phyloP scores from a whole-genome alignment of 2,329 filamentous ascomycete species.

The Fusarium haematococcum region DNA sequence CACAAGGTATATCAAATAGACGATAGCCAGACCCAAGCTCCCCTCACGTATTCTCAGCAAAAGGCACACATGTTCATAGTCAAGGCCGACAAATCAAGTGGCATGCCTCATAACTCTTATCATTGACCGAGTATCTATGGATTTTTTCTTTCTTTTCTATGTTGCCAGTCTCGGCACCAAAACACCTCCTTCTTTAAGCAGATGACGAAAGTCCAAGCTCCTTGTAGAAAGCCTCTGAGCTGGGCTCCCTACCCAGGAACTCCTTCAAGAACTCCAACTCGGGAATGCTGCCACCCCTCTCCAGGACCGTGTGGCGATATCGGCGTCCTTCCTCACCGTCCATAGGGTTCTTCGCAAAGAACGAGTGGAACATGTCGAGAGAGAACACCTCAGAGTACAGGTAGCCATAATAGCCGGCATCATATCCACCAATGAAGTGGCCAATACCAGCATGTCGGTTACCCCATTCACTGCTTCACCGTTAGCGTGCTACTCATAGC shows the following conservation, averaged over 20 bases:
- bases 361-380: constrained; percentile 86
- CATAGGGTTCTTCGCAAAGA: constrained; percentile 85
- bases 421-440: constrained; percentile 86
- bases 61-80: constrained; percentile 10
- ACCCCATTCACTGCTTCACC: constrained; percentile 70
- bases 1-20: too few relatives aligned
- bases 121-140: background rate
- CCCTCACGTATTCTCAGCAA: background rate
- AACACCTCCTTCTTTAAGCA: constrained; percentile 15
- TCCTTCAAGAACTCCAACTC: constrained; percentile 85
- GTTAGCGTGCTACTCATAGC: constrained; percentile 41
- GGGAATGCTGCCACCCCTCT: constrained; percentile 81
- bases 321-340: constrained; percentile 77
- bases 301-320: constrained; percentile 82
- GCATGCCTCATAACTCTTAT: background rate
- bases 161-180: background rate
- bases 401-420: constrained; percentile 86
- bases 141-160: constrained; percentile 18
- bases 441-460: constrained; percentile 85
- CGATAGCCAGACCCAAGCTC: background rate
- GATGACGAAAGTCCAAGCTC: constrained; percentile 69
- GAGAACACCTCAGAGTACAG: constrained; percentile 83
- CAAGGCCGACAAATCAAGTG: background rate
- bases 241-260: constrained; percentile 82
- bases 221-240: constrained; percentile 82